Conservation (phyloP, 1,139 yeast species). For the Hyphopichia wangnamkhiaoensis region DNA sequence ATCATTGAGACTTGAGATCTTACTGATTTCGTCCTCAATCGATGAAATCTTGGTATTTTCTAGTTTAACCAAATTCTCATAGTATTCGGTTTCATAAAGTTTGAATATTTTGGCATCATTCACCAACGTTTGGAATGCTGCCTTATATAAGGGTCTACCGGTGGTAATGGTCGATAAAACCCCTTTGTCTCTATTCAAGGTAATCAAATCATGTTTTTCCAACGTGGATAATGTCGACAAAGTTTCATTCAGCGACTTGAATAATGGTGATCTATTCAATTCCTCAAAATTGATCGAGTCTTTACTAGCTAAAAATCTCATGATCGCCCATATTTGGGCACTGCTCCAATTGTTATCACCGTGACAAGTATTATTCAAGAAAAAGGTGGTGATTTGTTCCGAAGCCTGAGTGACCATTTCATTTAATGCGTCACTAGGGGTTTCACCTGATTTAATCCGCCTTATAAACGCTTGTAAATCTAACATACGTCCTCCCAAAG, state of each 20-base stretch:
- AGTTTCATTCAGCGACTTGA: constrained; percentile 58
- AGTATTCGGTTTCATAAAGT: constrained; percentile 63
- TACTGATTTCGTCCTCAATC: constrained; percentile 71
- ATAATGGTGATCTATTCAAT: constrained; percentile 59
- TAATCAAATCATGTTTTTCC: constrained; percentile 77
- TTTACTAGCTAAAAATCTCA: constrained; percentile 58
- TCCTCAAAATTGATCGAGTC: constrained; percentile 52
- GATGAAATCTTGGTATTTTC: constrained; percentile 67
- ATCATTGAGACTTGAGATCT: constrained; percentile 51
- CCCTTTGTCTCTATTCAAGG: constrained; percentile 73
- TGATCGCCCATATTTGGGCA: constrained; percentile 87
- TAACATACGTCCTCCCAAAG: constrained; percentile 92
- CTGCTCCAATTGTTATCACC: constrained; percentile 55
- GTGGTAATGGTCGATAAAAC: constrained; percentile 65
- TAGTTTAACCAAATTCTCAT: constrained; percentile 52
- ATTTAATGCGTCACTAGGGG: constrained; percentile 69
- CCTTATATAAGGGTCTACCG: constrained; percentile 81
- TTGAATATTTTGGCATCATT: constrained; percentile 57
- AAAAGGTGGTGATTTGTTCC: constrained; percentile 84
- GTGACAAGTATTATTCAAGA: constrained; percentile 45
- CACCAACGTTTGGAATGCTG: constrained; percentile 73
- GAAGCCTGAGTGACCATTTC: constrained; percentile 85
- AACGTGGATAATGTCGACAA: constrained; percentile 59
- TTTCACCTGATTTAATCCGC: constrained; percentile 84
- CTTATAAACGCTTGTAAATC: constrained; percentile 90